Percentiles rank a stretch among this genome's conserved stretches.
These are phyloP conservation scores for Mycena indigotica DNA, from an alignment of 768 basidiomycete species.

Conservation along the genomic window DNA sequence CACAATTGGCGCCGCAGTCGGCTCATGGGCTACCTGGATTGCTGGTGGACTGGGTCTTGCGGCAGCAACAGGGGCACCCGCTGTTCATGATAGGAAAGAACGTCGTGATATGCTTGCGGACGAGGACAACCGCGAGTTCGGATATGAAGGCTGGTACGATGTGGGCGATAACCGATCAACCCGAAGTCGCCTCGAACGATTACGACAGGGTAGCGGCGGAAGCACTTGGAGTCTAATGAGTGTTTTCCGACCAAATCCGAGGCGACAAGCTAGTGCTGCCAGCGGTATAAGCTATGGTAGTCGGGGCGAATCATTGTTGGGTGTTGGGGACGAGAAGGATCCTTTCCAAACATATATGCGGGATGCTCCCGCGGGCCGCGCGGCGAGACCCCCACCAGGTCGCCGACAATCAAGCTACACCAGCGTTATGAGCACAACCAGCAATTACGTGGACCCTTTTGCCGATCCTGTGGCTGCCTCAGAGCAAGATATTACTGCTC, in stretches of 20 bases:
- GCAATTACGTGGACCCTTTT: constrained; percentile 54
- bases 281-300: constrained; percentile 27
- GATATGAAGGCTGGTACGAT: constrained; percentile 23
- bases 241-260: constrained; percentile 38
- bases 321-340: constrained; percentile 20
- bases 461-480: constrained; percentile 37
- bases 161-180: constrained; percentile 37
- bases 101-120: constrained; percentile 79
- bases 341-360: constrained; percentile 13
- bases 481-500: constrained; percentile 31
- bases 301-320: constrained; percentile 19
- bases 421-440: constrained; percentile 32
- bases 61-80: constrained; percentile 35
- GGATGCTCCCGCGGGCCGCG: constrained; percentile 26
- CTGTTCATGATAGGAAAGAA: constrained; percentile 29
- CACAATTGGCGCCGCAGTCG: constrained; percentile 17
- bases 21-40: constrained; percentile 20
- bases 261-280: constrained; percentile 16
- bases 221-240: constrained; percentile 58
- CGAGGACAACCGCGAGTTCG: constrained; percentile 64
- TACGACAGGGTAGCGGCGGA: constrained; percentile 45
- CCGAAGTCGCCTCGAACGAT: constrained; percentile 26
- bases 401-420: constrained; percentile 41
- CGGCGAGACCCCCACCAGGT: constrained; percentile 25
- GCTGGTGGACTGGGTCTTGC: constrained; percentile 17